A percentile compares a stretch with the other conserved stretches of the same genome.
These are phyloP conservation scores for Tylopilus rubrobrunneus DNA, from an alignment of 768 basidiomycete genomes.

Conservation along the genomic window DNA sequence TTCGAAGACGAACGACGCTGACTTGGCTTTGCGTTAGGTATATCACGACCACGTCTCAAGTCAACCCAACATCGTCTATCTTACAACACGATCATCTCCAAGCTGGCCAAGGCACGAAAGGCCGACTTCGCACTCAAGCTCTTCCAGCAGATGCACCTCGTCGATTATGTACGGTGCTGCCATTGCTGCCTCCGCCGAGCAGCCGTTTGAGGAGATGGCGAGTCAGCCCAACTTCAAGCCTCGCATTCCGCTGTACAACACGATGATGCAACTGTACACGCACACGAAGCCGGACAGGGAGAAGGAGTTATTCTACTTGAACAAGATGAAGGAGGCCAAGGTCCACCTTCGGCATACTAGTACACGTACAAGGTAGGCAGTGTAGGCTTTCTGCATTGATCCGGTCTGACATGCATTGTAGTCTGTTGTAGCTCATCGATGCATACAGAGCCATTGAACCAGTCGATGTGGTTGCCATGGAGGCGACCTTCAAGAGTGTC, in stretches of 20 bases:
- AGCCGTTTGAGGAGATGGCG: slow-evolving; percentile 84
- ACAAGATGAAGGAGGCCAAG: slow-evolving; percentile 53
- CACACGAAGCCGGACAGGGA: slow-evolving; percentile 85
- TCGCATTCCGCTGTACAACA: slow-evolving; percentile 93
- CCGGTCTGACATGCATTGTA: slow-evolving; percentile 24
- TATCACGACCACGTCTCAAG: too few relatives aligned
- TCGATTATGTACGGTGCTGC: slow-evolving; percentile 95
- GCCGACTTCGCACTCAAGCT: slow-evolving; percentile 84
- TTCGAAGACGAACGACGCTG: too few relatives aligned
- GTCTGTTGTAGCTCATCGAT: slow-evolving; percentile 85
- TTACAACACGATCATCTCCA: slow-evolving; percentile 97
- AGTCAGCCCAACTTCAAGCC: slow-evolving; percentile 71
- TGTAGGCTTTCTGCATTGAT: background rate
- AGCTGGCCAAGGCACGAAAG: slow-evolving; percentile 91
- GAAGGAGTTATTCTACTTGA: slow-evolving; percentile 71
- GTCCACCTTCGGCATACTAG: slow-evolving; percentile 77
- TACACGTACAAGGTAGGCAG: slow-evolving; percentile 86
- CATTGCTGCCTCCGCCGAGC: slow-evolving; percentile 88
- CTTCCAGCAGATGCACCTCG: slow-evolving; percentile 88
- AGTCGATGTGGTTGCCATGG: slow-evolving; percentile 68
- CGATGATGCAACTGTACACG: slow-evolving; percentile 97
- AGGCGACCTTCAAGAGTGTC: slow-evolving; percentile 65
- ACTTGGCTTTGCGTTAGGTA: too few relatives aligned
- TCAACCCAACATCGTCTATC: too few relatives aligned
- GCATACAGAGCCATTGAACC: slow-evolving; percentile 85